phyloP scores from a whole-genome alignment of 805 yeast genomes.

The Suhomyces emberorum region DNA sequence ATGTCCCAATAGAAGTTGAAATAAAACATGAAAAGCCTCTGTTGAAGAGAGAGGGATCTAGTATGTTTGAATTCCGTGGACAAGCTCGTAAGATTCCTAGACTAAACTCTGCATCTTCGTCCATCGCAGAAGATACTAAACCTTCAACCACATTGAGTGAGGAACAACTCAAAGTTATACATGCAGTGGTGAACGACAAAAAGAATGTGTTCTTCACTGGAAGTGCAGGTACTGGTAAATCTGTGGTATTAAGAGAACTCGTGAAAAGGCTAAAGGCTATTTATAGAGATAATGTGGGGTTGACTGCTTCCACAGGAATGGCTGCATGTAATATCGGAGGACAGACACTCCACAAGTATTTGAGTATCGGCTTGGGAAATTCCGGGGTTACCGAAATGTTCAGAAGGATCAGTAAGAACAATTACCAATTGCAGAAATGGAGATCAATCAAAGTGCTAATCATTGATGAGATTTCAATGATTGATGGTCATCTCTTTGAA shows the following conservation, averaged over 20 bases:
- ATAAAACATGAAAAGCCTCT: not conserved
- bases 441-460: conserved; percentile 62
- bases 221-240: conserved; percentile 86
- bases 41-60: not conserved
- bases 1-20: not conserved
- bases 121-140: not conserved
- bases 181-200: conserved; percentile 48
- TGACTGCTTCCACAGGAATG: conserved; percentile 94
- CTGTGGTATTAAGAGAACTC: conserved; percentile 61
- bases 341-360: conserved; percentile 76
- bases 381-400: conserved; percentile 47
- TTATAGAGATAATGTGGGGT: conserved; percentile 59
- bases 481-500: conserved; percentile 73
- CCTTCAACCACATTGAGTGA: conserved; percentile 18
- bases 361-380: conserved; percentile 80
- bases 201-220: conserved; percentile 73
- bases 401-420: conserved; percentile 46
- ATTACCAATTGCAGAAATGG: conserved; percentile 56
- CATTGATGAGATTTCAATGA: conserved; percentile 93
- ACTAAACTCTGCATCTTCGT: conserved; percentile 5
- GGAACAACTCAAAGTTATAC: conserved; percentile 49
- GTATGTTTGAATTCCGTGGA: conserved; percentile 10
- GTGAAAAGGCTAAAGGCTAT: conserved; percentile 36
- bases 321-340: conserved; percentile 97
- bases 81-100: conserved; percentile 23